These are phyloP conservation scores for Lippia alba DNA, from an alignment of 305 asterid species.

Conservation along the genomic window DNA sequence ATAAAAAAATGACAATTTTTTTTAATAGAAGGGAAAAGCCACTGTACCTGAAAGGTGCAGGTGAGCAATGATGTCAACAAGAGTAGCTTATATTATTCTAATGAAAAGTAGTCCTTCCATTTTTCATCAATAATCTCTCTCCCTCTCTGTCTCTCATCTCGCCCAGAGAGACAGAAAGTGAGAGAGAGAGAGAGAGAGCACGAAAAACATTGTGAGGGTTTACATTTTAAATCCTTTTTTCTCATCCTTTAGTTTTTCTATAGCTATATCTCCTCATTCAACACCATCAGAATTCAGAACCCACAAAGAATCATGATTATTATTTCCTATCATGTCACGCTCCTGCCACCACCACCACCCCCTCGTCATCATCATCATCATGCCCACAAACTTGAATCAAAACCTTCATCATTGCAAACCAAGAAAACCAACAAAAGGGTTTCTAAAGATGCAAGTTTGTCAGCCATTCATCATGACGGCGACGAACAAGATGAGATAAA, in stretches of 20 bases:
- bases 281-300: slow-evolving; percentile 40
- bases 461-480: slow-evolving; percentile 29
- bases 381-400: slow-evolving; percentile 40
- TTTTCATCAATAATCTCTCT: slow-evolving; percentile 40
- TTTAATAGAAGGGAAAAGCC: background rate
- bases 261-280: slow-evolving; percentile 31
- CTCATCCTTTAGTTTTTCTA: background rate
- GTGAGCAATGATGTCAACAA: slow-evolving; percentile 37
- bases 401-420: slow-evolving; percentile 43
- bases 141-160: background rate
- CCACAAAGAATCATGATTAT: slow-evolving; percentile 53
- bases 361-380: slow-evolving; percentile 51
- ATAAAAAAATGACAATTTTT: background rate
- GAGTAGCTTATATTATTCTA: slow-evolving; percentile 25
- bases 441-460: slow-evolving; percentile 23
- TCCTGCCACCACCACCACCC: slow-evolving; percentile 31
- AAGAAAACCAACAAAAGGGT: slow-evolving; percentile 28
- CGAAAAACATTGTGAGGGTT: slow-evolving; percentile 41
- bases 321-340: slow-evolving; percentile 33
- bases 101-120: slow-evolving; percentile 32
- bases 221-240: background rate
- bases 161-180: background rate
- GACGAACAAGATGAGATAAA: background rate
- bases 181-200: slow-evolving; percentile 42
- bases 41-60: slow-evolving; percentile 28